Base-by-base conservation (phyloP, 176 grass and related monocot genomes). In the Cenchrus americanus region DNA sequence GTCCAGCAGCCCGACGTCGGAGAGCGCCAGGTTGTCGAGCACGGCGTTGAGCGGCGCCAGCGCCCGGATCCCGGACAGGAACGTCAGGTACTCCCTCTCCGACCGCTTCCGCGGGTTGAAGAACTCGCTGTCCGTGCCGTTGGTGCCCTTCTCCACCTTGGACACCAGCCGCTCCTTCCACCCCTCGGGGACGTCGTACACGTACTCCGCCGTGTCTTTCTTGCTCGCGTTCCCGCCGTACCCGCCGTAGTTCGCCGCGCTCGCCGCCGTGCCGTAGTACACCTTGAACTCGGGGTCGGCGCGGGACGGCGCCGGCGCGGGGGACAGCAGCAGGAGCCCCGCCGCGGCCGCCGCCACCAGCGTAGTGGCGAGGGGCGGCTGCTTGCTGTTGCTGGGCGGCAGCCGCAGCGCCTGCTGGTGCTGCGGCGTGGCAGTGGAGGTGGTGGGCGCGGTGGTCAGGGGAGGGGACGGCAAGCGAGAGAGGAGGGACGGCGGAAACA, bases 121-220 rank as follows among this genome's bases (percentile, higher is more conserved):
- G 93, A 98, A 98, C 82, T 98, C 93, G 67, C 89, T 94, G 85
- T 98, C 91, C 3, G 96, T 98, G 73, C 96, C 96, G 71, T 98
- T 98, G 62, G 96, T 98, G 87, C 96, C 96, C 88, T 98, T 98
- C 88, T 98, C 96, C 43, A 98, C 96, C 76, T 98, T 98, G 34
- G 93, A 98, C 71, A 98, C 91, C 54, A 87, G 91, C 17, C 93
- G 85, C 90, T 98, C 96, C 79, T 98, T 98, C 96, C 96, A 98
- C 32, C 89, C 91, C 21, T 83, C 83, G 0, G 93, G 96, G 0
- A 98, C 89, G 62, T 95, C 89, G 93, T 95, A 98, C 19, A 91
- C 88, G 83, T 98, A 98, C 89, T 98, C 96, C 61, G 93, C 93
- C 43, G 87, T 84, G 85, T 78, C 87, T 87, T 92, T 98, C 86